phyloP scores from a whole-genome alignment of 352 stramenopile species.

The Phytophthora kernoviae region DNA sequence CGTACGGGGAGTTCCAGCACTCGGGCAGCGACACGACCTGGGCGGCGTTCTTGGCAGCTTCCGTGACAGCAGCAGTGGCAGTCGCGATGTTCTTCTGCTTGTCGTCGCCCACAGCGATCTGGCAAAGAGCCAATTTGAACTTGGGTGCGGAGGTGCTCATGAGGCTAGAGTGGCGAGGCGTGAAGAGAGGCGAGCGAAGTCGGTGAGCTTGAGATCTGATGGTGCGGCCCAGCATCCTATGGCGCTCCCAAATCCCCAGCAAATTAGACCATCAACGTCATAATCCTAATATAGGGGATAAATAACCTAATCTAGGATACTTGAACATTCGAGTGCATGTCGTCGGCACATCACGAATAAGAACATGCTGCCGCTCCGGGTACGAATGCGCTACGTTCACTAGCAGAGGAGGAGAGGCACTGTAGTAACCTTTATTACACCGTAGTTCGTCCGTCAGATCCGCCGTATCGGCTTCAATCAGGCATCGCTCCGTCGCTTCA shows the following conservation, averaged over 20 bases:
- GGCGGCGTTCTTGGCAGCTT: constrained; percentile 77
- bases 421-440: background rate
- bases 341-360: background rate
- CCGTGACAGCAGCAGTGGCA: constrained; percentile 59
- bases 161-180: constrained; percentile 17
- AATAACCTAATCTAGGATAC: too few relatives aligned
- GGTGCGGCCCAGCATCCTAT: constrained; percentile 30
- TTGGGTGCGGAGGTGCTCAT: constrained; percentile 57
- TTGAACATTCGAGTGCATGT: too few relatives aligned
- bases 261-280: background rate
- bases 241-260: too few relatives aligned
- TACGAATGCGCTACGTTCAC: background rate
- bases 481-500: constrained; percentile 54
- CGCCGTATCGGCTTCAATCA: constrained; percentile 42
- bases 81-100: constrained; percentile 88
- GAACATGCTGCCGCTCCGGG: constrained; percentile 28
- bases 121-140: constrained; percentile 95
- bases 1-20: constrained; percentile 98
- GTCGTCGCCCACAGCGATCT: constrained; percentile 93
- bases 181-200: constrained; percentile 21
- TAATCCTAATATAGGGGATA: background rate
- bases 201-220: constrained; percentile 34
- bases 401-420: background rate
- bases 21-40: constrained; percentile 94
- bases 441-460: constrained; percentile 35